Evolutionary conservation across 805 yeast genomes (phyloP).

Genomic region (Cyberlindnera sargentensis): DNA sequence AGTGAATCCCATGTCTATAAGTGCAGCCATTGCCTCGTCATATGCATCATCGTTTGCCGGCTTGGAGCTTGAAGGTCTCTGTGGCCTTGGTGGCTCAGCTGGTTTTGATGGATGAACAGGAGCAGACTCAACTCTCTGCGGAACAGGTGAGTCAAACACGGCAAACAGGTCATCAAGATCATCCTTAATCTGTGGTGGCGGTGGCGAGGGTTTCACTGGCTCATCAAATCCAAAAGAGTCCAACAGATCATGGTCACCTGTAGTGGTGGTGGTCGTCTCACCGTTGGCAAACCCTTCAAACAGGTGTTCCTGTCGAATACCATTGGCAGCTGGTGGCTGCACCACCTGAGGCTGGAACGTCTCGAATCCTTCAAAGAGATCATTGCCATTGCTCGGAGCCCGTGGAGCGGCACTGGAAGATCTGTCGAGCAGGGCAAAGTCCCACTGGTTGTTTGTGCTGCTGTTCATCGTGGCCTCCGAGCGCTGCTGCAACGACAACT

Average conservation of each 20-base stretch:
- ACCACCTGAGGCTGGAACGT: background rate
- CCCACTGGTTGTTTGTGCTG: conserved; percentile 23
- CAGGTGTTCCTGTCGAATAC: conserved; percentile 6
- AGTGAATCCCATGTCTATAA: conserved; percentile 76
- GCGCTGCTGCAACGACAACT: conserved; percentile 29
- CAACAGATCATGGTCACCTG: conserved; percentile 7
- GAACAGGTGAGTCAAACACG: conserved; percentile 22
- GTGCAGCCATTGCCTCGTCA: conserved; percentile 55
- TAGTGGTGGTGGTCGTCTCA: background rate
- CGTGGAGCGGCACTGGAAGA: conserved; percentile 3
- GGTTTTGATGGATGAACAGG: conserved; percentile 2
- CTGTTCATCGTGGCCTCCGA: conserved; percentile 1
- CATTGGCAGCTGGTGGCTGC: background rate
- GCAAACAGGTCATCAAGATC: conserved; percentile 27
- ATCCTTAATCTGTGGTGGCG: conserved; percentile 3
- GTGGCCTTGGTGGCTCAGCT: background rate
- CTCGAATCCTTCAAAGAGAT: conserved; percentile 21
- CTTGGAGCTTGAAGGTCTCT: background rate
- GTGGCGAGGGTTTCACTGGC: background rate
- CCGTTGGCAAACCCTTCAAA: conserved; percentile 18
- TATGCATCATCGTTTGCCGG: conserved; percentile 16
- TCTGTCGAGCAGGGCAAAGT: conserved; percentile 30
- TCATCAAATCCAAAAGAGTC: conserved; percentile 12
- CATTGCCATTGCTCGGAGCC: background rate
- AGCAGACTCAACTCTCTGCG: background rate